Evolutionary conservation across 371 early-diverging fungal species (phyloP).

Genomic region (Neoconidiobolus thromboides): DNA sequence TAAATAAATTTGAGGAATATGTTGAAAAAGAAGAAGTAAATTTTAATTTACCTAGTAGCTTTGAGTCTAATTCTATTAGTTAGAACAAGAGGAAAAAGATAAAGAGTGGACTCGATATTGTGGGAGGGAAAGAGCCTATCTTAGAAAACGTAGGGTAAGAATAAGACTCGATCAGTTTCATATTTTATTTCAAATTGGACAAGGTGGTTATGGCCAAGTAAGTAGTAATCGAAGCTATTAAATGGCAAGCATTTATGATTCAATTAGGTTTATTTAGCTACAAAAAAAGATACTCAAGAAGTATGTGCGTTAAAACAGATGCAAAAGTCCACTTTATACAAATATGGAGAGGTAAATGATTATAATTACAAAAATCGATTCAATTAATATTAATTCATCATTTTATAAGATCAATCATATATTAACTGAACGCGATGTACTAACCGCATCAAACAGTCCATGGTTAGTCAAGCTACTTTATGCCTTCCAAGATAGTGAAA

Average conservation of each 20-base stretch:
- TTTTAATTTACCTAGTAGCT: slow-evolving; percentile 6
- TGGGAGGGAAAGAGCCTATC: slow-evolving; percentile 24
- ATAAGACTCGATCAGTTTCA: slow-evolving; percentile 40
- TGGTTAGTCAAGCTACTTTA: slow-evolving; percentile 51
- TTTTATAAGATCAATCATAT: slow-evolving; percentile 26
- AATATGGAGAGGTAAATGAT: slow-evolving; percentile 28
- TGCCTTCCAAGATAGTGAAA: slow-evolving; percentile 44
- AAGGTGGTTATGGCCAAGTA: slow-evolving; percentile 66
- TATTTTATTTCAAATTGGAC: slow-evolving; percentile 58
- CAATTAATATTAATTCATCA: neutral
- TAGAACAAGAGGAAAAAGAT: slow-evolving; percentile 17
- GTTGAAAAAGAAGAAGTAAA: slow-evolving; percentile 11
- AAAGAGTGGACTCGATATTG: slow-evolving; percentile 28
- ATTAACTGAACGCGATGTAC: slow-evolving; percentile 59
- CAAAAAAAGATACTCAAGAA: slow-evolving; percentile 49
- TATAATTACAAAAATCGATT: too few species aligned
- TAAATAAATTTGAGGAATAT: slow-evolving; percentile 27
- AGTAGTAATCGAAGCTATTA: neutral
- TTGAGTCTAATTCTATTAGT: slow-evolving; percentile 11
- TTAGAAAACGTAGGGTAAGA: slow-evolving; percentile 42
- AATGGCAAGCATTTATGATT: neutral
- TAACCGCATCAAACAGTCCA: slow-evolving; percentile 36
- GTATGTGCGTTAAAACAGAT: slow-evolving; percentile 76
- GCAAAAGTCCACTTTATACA: slow-evolving; percentile 50
- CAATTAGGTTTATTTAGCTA: slow-evolving; percentile 24